Evolutionary conservation across 2,329 filamentous ascomycete genomes (phyloP).

Genomic region (Xylariaceae sp.): DNA sequence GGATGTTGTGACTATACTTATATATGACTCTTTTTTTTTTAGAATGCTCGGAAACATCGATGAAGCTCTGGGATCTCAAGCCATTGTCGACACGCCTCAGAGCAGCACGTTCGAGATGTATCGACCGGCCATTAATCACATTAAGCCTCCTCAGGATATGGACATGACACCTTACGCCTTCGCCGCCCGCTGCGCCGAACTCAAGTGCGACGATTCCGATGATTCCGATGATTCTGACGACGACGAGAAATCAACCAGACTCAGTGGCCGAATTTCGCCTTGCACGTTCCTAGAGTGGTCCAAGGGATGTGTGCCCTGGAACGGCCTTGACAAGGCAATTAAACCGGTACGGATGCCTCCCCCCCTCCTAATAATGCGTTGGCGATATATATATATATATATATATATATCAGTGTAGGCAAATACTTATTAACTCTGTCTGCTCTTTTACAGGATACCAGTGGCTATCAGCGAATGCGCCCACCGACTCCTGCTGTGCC

Average conservation of each 20-base stretch:
- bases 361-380: too few species aligned
- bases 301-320: constrained; percentile 32
- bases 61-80: constrained; percentile 12
- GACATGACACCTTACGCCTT: constrained; percentile 16
- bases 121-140: constrained; percentile 22
- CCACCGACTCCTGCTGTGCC: constrained; percentile 18
- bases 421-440: background rate
- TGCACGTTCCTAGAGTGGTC: constrained; percentile 38
- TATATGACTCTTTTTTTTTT: background rate
- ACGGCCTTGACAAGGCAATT: constrained; percentile 16
- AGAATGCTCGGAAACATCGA: constrained; percentile 25
- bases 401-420: background rate
- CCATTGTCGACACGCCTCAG: constrained; percentile 20
- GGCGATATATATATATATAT: background rate
- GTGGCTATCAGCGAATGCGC: constrained; percentile 14
- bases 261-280: constrained; percentile 36
- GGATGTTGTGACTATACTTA: background rate
- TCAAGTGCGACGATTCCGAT: constrained; percentile 10
- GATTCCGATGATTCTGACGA: constrained; percentile 20
- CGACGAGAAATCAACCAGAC: constrained; percentile 34
- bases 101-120: constrained; percentile 23
- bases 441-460: background rate
- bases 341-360: constrained; percentile 32
- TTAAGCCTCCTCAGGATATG: constrained; percentile 19
- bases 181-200: constrained; percentile 10